phyloP scores from a whole-genome alignment of 495 filamentous ascomycete genomes.

The Darksidea phi region DNA sequence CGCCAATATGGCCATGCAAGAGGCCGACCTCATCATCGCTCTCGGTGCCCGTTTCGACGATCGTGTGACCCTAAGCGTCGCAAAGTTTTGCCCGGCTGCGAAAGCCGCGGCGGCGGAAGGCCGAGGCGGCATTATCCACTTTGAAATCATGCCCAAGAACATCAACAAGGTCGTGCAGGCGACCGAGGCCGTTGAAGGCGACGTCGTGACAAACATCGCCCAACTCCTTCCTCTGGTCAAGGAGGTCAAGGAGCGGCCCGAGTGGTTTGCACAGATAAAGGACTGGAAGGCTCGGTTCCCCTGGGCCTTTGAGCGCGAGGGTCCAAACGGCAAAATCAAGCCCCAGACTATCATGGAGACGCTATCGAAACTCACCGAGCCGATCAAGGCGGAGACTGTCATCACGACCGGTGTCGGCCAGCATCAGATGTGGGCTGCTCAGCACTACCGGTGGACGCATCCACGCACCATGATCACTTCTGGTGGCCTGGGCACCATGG shows the following conservation, averaged over 20 bases:
- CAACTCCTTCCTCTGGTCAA: conserved; percentile 69
- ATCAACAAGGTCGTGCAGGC: conserved; percentile 86
- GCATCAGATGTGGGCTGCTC: conserved; percentile 96
- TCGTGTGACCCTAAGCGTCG: conserved; percentile 64
- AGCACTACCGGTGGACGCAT: conserved; percentile 88
- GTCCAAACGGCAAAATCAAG: conserved; percentile 71
- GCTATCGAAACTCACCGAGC: conserved; percentile 69
- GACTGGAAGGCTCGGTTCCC: conserved; percentile 86
- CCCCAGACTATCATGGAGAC: conserved; percentile 83
- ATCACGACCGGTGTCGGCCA: conserved; percentile 92
- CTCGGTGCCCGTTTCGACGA: conserved; percentile 77
- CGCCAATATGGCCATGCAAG: conserved; percentile 77
- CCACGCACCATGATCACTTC: conserved; percentile 88
- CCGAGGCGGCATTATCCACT: conserved; percentile 76
- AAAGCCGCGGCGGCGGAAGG: conserved; percentile 65
- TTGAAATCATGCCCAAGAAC: conserved; percentile 82
- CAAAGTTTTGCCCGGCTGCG: conserved; percentile 68
- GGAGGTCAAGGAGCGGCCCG: conserved; percentile 60
- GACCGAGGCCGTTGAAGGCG: conserved; percentile 76
- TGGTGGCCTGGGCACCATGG: conserved; percentile 93
- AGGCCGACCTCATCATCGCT: conserved; percentile 74
- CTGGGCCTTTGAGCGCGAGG: conserved; percentile 72
- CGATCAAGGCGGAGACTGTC: conserved; percentile 74
- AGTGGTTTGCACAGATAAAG: conserved; percentile 85
- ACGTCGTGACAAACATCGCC: conserved; percentile 67